Conservation (phyloP, 345 rosid species). For the Hibiscus mutabilis region DNA sequence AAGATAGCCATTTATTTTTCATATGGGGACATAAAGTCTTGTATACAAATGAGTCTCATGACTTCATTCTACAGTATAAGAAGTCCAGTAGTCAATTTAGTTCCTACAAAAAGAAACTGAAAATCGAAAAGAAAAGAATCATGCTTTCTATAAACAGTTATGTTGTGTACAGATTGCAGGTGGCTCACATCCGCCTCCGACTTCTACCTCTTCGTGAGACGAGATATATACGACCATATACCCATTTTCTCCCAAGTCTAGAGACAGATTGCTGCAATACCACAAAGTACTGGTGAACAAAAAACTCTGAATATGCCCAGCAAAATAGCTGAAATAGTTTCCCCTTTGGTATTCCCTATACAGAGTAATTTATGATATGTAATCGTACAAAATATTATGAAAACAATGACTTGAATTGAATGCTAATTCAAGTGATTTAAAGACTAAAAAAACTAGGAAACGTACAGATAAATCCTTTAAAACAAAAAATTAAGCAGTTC, state of each 20-base stretch:
- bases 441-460: neutral
- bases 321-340: neutral
- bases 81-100: neutral
- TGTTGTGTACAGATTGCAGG: neutral
- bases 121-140: slow-evolving; percentile 20
- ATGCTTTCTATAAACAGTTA: slow-evolving; percentile 15
- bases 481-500: neutral
- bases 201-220: slow-evolving; percentile 56
- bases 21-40: neutral
- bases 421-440: neutral
- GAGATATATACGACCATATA: slow-evolving; percentile 80
- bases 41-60: neutral
- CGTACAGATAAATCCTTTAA: neutral
- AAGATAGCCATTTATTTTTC: neutral
- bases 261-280: slow-evolving; percentile 55
- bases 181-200: slow-evolving; percentile 30
- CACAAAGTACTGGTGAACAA: neutral
- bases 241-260: slow-evolving; percentile 66
- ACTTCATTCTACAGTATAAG: slow-evolving; percentile 2
- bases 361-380: neutral
- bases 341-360: neutral
- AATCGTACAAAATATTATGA: neutral
- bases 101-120: neutral
- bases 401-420: neutral
- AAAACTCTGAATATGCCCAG: neutral